Conservation (phyloP, 1,284 basidiomycete genomes). For the Moesziomyces parantarcticus region DNA sequence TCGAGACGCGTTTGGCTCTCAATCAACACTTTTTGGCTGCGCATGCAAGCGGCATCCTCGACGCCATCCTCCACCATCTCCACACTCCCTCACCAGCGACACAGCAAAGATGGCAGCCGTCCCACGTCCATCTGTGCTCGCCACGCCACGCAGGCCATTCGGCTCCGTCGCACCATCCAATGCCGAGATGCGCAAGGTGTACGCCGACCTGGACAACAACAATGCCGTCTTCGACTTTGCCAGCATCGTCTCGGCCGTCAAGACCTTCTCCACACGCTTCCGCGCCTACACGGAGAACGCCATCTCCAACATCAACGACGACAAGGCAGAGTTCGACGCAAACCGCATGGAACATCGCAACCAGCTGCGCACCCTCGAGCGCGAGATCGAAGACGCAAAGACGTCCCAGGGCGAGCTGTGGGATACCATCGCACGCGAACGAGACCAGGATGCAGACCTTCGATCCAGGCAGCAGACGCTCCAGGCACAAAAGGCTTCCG, state of each 20-base stretch:
- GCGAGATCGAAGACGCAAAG: constrained; percentile 55
- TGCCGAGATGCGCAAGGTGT: constrained; percentile 49
- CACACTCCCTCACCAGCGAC: not conserved
- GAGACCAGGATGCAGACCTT: constrained; percentile 52
- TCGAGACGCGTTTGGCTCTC: not conserved
- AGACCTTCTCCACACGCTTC: constrained; percentile 50
- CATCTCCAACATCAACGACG: constrained; percentile 53
- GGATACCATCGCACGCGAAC: constrained; percentile 57
- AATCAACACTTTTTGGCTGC: not conserved
- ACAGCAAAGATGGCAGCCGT: constrained; percentile 22
- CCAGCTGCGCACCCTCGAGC: constrained; percentile 47
- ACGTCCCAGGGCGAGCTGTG: constrained; percentile 52
- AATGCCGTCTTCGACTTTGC: constrained; percentile 57
- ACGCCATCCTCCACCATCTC: constrained; percentile 7
- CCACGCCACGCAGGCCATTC: constrained; percentile 42
- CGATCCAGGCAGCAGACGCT: constrained; percentile 49
- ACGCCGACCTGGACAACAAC: constrained; percentile 47
- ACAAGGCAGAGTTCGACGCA: constrained; percentile 50
- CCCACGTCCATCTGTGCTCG: constrained; percentile 36
- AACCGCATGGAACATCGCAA: constrained; percentile 50
- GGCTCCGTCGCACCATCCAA: constrained; percentile 32
- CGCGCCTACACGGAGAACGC: constrained; percentile 54
- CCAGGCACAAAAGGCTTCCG: constrained; percentile 50
- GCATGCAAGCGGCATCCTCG: too few relatives aligned
- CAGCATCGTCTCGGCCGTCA: constrained; percentile 43